phyloP scores from a whole-genome alignment of 2,329 filamentous ascomycete species.

The Pestalotiopsis sp. region DNA sequence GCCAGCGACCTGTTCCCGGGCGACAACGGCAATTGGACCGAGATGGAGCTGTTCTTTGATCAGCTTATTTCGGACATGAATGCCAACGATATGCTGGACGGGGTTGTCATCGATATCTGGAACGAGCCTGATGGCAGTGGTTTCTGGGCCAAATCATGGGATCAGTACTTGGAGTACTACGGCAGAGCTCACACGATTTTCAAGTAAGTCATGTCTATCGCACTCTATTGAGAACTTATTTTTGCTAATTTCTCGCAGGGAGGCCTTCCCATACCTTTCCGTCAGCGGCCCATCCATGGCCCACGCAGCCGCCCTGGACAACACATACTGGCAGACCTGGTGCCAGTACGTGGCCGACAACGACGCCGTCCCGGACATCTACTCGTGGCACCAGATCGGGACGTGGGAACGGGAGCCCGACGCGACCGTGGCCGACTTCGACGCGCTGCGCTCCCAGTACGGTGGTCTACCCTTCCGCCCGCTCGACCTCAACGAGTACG shows the following conservation, averaged over 20 bases:
- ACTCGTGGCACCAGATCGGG: neutral
- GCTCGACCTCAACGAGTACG: constrained; percentile 54
- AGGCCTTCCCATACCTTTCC: neutral
- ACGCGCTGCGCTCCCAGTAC: neutral
- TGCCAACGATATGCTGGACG: neutral
- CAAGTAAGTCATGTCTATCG: neutral
- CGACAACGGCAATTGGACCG: neutral
- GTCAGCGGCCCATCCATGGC: neutral
- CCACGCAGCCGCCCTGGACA: neutral
- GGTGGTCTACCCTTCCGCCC: constrained; percentile 32
- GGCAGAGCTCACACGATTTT: neutral
- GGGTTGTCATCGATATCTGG: neutral
- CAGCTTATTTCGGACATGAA: neutral
- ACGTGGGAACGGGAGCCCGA: neutral
- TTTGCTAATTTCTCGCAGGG: neutral
- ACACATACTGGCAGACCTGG: neutral
- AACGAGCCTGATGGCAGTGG: neutral
- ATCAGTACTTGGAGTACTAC: neutral
- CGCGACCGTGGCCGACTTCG: neutral
- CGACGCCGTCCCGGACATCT: neutral
- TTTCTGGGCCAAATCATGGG: neutral
- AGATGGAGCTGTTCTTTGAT: neutral
- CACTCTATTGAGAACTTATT: too few species aligned
- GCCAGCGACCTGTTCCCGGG: neutral
- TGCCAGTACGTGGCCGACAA: neutral